A percentile compares a stretch with the other conserved stretches of the same genome.
phyloP scores from a whole-genome alignment of 495 filamentous ascomycete species.

The Xylaria palmicola region DNA sequence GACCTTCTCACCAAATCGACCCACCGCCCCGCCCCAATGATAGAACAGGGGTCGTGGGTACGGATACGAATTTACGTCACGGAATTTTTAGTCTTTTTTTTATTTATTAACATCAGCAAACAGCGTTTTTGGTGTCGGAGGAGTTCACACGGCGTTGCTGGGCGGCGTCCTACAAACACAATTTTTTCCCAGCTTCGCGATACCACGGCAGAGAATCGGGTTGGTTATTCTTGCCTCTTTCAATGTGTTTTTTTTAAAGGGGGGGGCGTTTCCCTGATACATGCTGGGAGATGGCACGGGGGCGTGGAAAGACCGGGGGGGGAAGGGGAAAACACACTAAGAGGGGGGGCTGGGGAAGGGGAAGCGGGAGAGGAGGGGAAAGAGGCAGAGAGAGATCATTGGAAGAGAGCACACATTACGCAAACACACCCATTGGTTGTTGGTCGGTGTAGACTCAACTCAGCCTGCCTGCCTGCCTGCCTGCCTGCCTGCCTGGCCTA shows the following conservation, averaged over 20 bases:
- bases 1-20: background rate
- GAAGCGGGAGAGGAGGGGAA: background rate
- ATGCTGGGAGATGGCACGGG: background rate
- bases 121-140: conserved; percentile 19
- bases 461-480: conserved; percentile 6
- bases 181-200: conserved; percentile 9
- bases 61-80: conserved; percentile 16
- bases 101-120: conserved; percentile 1
- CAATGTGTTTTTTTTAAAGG: conserved; percentile 1
- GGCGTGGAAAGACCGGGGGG: background rate
- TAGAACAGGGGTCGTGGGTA: conserved; percentile 8
- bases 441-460: background rate
- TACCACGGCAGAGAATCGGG: conserved; percentile 1
- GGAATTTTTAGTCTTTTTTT: conserved; percentile 4
- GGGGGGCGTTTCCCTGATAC: conserved; percentile 7
- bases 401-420: background rate
- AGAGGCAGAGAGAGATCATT: background rate
- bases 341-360: background rate
- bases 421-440: conserved; percentile 3
- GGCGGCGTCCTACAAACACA: conserved; percentile 29
- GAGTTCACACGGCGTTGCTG: conserved; percentile 37
- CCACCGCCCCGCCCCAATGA: background rate
- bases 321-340: background rate
- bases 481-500: background rate
- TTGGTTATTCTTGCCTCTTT: background rate